phyloP scores from a whole-genome alignment of 257 asterid genomes.

The Echites panduratus region DNA sequence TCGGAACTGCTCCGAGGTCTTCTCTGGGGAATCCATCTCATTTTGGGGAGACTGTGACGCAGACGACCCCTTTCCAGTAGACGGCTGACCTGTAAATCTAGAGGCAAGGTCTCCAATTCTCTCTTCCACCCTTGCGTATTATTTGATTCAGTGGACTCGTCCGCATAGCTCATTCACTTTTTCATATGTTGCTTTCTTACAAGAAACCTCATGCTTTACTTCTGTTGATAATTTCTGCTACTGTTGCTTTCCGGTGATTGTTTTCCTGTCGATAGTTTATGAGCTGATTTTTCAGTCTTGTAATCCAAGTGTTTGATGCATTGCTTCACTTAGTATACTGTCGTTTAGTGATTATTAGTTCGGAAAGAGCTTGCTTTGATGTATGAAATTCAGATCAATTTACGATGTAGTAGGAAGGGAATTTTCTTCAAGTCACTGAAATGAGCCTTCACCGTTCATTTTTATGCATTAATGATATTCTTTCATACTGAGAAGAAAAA shows the following conservation, averaged over 20 bases:
- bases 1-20: neutral
- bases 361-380: neutral
- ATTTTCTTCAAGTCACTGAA: neutral
- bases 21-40: neutral
- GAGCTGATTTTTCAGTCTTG: neutral
- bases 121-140: neutral
- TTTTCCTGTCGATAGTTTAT: neutral
- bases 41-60: neutral
- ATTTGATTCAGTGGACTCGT: neutral
- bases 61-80: neutral
- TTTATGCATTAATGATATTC: neutral
- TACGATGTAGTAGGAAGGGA: too few relatives aligned
- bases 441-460: neutral
- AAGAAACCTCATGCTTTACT: neutral
- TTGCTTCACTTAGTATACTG: neutral
- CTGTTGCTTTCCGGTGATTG: neutral
- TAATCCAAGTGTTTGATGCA: neutral
- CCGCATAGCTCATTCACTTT: neutral
- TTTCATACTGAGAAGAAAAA: neutral
- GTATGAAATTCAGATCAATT: neutral
- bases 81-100: neutral
- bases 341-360: neutral
- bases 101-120: neutral
- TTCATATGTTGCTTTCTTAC: neutral
- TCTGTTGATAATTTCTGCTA: neutral